These are phyloP conservation scores for Ensete ventricosum DNA, from an alignment of 176 grass and related monocot genomes.

Conservation along the genomic window DNA sequence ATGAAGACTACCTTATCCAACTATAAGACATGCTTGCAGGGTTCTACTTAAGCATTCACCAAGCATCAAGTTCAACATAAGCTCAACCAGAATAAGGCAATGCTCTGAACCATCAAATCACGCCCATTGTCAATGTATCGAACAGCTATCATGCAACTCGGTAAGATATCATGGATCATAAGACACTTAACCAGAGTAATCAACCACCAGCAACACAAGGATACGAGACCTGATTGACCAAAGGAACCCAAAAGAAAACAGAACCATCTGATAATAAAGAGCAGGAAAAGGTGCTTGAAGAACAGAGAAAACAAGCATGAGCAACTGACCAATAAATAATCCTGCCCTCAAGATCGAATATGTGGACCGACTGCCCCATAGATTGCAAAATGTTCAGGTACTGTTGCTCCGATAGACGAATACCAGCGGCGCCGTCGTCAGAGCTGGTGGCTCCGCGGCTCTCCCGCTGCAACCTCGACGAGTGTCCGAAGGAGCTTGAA, in stretches of 20 bases:
- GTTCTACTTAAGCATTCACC: not conserved
- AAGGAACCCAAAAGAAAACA: conserved; percentile 2
- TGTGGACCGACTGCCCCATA: conserved; percentile 80
- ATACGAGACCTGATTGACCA: not conserved
- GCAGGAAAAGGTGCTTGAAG: not conserved
- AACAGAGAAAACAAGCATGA: not conserved
- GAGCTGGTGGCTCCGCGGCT: conserved; percentile 20
- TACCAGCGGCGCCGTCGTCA: conserved; percentile 4
- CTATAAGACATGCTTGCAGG: not conserved
- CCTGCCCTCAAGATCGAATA: conserved; percentile 73
- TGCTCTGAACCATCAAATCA: too few species aligned
- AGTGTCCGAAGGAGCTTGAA: conserved; percentile 51
- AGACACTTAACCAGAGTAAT: not conserved
- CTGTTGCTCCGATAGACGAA: conserved; percentile 58
- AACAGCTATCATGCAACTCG: not conserved
- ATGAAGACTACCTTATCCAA: not conserved
- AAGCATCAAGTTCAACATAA: not conserved
- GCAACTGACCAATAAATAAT: conserved; percentile 79
- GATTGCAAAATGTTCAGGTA: conserved; percentile 58
- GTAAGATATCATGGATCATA: not conserved
- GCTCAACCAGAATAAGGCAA: not conserved
- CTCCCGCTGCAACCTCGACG: conserved; percentile 54
- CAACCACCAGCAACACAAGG: not conserved
- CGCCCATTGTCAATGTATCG: not conserved
- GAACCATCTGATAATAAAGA: not conserved